Base-by-base conservation (phyloP, 495 filamentous ascomycete species). In the Podospora conica region DNA sequence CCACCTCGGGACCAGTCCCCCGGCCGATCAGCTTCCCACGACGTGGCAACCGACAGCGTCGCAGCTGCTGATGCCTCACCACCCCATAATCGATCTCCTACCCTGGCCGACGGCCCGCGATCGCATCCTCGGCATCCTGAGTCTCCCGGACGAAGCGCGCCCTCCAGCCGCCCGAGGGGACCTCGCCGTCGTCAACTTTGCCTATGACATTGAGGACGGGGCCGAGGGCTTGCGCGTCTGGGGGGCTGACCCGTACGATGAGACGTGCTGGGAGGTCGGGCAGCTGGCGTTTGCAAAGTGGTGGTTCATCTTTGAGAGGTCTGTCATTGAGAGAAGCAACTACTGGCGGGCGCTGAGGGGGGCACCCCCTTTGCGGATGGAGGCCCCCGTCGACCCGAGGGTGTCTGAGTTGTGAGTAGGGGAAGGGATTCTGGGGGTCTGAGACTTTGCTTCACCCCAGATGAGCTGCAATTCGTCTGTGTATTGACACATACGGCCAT, bases 301-400 rank as follows among this genome's bases (percentile, higher is more conserved):
- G 83, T 84, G 82, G 80, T 84, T 80, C 75, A 69, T 80, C 22
- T 78, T 85, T 60, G 82, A 84, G 65, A 68, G 68, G 28, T 69
- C 66, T 20, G 66, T 82, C 31, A 61, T 84, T 7, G 75, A 78
- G 55, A 68, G 69, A 23, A 78, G 77, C 68, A 84, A 85, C 69
- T 65, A 70, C 48, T 73, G 71, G 73, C 69, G 80, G 63, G 71
- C 25, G 28, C 64, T 70, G 11, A 31, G 73, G 11, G 73, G 71
- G 6, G 71, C 74, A 9, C 59, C 59, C 1, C 28, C 23, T 23
- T 25, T 61, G 59, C 21, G 29, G n/a, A 65, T 64, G 48, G 58
- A 29, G 8, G 3, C 27, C 0, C 3, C 25, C 1, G 25, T 18
- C 11, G 29, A 8, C 3, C 24, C 58, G 25, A 12, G 58, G 0